Base-by-base conservation (phyloP, 441 rosid genomes). In the Breynia disticha region DNA sequence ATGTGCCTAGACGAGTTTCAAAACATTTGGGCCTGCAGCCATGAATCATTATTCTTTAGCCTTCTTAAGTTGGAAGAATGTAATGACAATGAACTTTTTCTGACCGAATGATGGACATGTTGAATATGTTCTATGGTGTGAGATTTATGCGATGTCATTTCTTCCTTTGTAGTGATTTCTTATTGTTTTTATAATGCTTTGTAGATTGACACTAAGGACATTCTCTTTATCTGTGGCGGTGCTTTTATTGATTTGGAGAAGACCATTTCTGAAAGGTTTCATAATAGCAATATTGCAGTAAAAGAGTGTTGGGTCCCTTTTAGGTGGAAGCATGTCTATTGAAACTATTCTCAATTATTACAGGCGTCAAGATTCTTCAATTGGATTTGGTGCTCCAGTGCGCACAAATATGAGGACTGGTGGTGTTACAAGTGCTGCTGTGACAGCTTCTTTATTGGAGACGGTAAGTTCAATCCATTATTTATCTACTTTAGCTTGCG, bases 301-400 rank as follows among this genome's bases (percentile, higher is more conserved):
- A 12, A 14, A 19, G 16, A 38, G 37, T 22, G 44, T 42, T 20
- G 21, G 11, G 48, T 16, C 11, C 11, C 46, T 16, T 20, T 20
- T 16, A 2, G 4, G 17, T 9, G 13, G 21, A 37, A 47, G 45
- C 45, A 15, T 20, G 16, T 51, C 52, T 45, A 19, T 48, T 57
- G 43, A 46, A 66, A 48, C 19, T 39, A 14, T 50, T 28, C 50
- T 69, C 57, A 55, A 45, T 72, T 39, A 7, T 68, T 65, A 48
- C 72, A 93, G 99, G 73, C 95, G 86, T 56, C 97, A 93, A 67
- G 99, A 93, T 74, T 89, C 99, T 35, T 93, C 99, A 13, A 89
- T 89, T 52, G 99, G 99, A 62, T 93, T 93, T 68, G 97, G 96
- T 50, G 97, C 97, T 46, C 93, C 95, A 42, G 93, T 93, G 15